Conservation (phyloP, 1,284 basidiomycete species). For the Fomitopsis palustris region DNA sequence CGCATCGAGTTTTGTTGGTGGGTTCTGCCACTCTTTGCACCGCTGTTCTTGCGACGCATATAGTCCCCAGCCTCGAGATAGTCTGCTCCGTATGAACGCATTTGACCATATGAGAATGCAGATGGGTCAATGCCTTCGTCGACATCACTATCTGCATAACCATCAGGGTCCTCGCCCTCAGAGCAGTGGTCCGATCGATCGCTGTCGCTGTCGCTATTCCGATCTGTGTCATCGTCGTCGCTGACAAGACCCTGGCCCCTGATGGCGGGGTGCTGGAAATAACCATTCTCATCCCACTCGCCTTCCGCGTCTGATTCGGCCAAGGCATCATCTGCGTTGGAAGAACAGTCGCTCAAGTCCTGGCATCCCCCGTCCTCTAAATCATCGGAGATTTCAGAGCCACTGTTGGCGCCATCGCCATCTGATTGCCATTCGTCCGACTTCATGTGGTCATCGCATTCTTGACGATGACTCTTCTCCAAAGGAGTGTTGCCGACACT, state of each 20-base stretch:
- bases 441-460: neutral
- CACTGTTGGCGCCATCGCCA: neutral
- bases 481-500: no score
- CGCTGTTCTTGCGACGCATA: neutral
- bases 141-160: neutral
- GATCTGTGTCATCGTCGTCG: no score
- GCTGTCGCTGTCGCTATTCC: no score
- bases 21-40: no score
- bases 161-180: neutral
- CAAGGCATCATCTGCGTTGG: no score
- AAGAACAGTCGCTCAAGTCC: neutral
- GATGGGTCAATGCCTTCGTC: neutral
- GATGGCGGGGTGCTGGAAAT: no score
- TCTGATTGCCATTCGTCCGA: neutral
- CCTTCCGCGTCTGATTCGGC: neutral
- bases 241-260: no score
- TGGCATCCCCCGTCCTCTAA: neutral
- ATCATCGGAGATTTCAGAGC: neutral
- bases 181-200: no score
- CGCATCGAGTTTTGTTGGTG: neutral
- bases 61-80: no score
- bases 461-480: no score
- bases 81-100: neutral
- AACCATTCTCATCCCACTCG: neutral
- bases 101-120: neutral